Percentiles rank a stretch among this genome's conserved stretches.
Evolutionary conservation across 768 basidiomycete genomes (phyloP).

Genomic region (Hygrocybe punicea): DNA sequence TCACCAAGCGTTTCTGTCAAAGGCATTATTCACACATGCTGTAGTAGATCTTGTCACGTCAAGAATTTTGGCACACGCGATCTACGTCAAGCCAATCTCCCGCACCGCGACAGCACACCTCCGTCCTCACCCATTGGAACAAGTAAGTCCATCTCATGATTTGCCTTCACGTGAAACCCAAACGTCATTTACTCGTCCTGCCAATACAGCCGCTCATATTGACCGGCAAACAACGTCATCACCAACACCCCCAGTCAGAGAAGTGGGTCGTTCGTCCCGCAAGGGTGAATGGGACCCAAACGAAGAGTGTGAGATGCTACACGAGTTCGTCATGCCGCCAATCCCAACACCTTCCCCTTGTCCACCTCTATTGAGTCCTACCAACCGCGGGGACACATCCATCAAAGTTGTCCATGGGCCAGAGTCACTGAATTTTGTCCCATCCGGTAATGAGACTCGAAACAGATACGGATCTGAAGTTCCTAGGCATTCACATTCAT

Average conservation of each 20-base stretch:
- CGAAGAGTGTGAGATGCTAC: too few species aligned
- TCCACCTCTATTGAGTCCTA: too few species aligned
- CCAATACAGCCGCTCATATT: not conserved
- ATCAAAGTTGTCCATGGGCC: not conserved
- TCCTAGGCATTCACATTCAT: constrained; percentile 9
- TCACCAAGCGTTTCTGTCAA: not conserved
- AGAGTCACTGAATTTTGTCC: not conserved
- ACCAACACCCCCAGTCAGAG: too few species aligned
- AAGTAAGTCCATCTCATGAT: constrained; percentile 15
- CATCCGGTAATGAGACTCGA: constrained; percentile 21
- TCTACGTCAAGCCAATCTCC: constrained; percentile 68
- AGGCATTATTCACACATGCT: not conserved
- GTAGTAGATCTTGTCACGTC: constrained; percentile 78
- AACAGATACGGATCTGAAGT: constrained; percentile 7
- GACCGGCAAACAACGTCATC: not conserved
- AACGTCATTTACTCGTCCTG: too few species aligned
- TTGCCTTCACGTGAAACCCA: not conserved
- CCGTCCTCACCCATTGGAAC: constrained; percentile 30
- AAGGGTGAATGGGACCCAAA: too few species aligned
- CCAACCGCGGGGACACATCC: not conserved
- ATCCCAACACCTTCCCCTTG: too few species aligned
- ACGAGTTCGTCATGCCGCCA: too few species aligned
- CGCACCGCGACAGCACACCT: constrained; percentile 38
- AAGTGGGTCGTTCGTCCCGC: too few species aligned
- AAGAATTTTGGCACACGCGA: constrained; percentile 77